phyloP scores from a whole-genome alignment of 1,284 basidiomycete species.

The Coniophora puteana region DNA sequence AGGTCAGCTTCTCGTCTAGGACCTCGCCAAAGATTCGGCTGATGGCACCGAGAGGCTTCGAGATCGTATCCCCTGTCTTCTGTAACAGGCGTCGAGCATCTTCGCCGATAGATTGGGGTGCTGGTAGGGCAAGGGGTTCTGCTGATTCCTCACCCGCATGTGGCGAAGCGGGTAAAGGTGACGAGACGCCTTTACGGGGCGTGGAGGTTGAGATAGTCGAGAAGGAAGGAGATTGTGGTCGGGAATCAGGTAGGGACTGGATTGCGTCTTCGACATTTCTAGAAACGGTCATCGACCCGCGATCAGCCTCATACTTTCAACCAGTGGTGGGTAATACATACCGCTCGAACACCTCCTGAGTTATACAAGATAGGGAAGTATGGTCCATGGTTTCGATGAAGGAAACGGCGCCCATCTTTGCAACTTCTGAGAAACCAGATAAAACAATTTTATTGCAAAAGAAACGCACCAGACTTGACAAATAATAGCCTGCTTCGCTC shows the following conservation, averaged over 20 bases:
- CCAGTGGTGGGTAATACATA: too few relatives aligned
- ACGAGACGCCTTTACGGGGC: conserved; percentile 23
- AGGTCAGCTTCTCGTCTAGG: conserved; percentile 55
- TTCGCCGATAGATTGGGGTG: conserved; percentile 62
- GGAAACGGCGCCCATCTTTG: conserved; percentile 90
- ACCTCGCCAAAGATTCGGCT: conserved; percentile 83
- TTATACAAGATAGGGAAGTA: conserved; percentile 87
- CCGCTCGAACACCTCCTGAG: conserved; percentile 89
- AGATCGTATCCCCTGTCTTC: conserved; percentile 85
- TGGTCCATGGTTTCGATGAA: conserved; percentile 99
- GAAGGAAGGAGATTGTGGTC: conserved; percentile 45
- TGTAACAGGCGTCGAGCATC: conserved; percentile 82
- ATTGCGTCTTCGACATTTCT: conserved; percentile 87
- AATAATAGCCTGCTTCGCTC: conserved; percentile 96
- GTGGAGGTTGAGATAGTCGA: conserved; percentile 21
- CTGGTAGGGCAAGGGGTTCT: conserved; percentile 64
- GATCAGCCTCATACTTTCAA: too few relatives aligned
- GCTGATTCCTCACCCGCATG: conserved; percentile 86
- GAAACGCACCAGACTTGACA: conserved; percentile 81
- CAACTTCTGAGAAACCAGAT: too few relatives aligned
- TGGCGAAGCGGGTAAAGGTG: conserved; percentile 30
- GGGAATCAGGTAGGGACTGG: conserved; percentile 63
- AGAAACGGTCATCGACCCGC: too few relatives aligned
- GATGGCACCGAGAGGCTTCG: conserved; percentile 84
- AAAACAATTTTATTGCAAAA: too few relatives aligned